These are phyloP conservation scores for Acorus calamus DNA, from an alignment of 106 monocot species.

Conservation along the genomic window DNA sequence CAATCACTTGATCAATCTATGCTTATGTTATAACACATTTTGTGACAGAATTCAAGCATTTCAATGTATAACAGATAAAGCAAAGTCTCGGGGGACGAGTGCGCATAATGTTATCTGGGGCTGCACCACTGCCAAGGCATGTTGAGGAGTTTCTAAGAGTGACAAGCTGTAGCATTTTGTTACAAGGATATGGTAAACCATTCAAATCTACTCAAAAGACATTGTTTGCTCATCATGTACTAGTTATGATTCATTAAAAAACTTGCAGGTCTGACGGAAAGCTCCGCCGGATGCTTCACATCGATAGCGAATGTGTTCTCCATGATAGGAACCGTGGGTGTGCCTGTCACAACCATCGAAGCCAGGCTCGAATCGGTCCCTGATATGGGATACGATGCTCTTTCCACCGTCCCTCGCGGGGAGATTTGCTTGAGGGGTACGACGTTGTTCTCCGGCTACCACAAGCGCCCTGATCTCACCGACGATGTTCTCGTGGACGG, in stretches of 20 bases:
- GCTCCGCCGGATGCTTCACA: constrained; percentile 85
- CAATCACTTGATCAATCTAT: background rate
- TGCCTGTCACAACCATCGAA: constrained; percentile 72
- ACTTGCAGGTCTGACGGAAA: constrained; percentile 74
- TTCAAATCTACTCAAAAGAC: background rate
- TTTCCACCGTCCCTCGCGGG: constrained; percentile 63
- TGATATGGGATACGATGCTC: constrained; percentile 91
- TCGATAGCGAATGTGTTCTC: constrained; percentile 75
- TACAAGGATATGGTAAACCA: constrained; percentile 88
- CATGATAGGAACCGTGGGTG: constrained; percentile 82
- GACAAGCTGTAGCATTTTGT: constrained; percentile 52
- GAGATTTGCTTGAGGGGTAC: constrained; percentile 89
- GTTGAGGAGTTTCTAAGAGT: constrained; percentile 92
- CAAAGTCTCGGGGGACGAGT: constrained; percentile 79
- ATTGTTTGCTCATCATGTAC: background rate
- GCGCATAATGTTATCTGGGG: constrained; percentile 84
- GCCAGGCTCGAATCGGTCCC: constrained; percentile 78
- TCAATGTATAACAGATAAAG: constrained; percentile 36
- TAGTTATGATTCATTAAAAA: background rate
- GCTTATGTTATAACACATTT: background rate
- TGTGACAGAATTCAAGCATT: background rate
- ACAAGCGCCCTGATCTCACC: constrained; percentile 70
- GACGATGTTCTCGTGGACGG: constrained; percentile 59
- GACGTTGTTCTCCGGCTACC: constrained; percentile 85
- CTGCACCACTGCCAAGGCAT: constrained; percentile 75